phyloP scores from a whole-genome alignment of 495 filamentous ascomycete species.

The Barbatosphaeria neglecta region DNA sequence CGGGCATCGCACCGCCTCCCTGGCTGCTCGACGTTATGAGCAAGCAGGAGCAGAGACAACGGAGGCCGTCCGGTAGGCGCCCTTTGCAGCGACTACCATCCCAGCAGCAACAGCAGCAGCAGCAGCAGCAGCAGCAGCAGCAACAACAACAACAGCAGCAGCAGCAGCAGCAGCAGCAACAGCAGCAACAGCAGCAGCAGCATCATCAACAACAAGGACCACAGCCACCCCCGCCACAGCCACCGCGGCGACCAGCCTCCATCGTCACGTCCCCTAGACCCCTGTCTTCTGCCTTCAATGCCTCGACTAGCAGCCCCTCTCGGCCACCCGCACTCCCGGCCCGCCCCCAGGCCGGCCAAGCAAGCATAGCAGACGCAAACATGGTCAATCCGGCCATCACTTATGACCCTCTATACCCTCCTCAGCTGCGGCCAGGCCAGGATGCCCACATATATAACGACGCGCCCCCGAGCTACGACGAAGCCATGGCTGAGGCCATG shows the following conservation, averaged over 20 bases:
- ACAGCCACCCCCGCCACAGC: slow-evolving; percentile 3
- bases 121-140: slow-evolving; percentile 4
- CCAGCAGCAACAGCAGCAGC: slow-evolving; percentile 3
- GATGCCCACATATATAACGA: slow-evolving; percentile 43
- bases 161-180: slow-evolving; percentile 7
- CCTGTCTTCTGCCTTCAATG: no score
- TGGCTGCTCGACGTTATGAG: slow-evolving; percentile 61
- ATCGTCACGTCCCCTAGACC: no score
- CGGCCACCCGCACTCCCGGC: not conserved
- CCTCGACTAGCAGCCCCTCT: no score
- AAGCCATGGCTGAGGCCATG: slow-evolving; percentile 75
- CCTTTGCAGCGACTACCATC: not conserved
- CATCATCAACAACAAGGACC: slow-evolving; percentile 5
- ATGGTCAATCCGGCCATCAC: slow-evolving; percentile 1
- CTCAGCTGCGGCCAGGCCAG: slow-evolving; percentile 29
- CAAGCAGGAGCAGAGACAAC: slow-evolving; percentile 12
- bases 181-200: slow-evolving; percentile 10
- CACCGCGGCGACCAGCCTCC: no score
- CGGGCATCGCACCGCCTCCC: slow-evolving; percentile 76
- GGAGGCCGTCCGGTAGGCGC: slow-evolving; percentile 2
- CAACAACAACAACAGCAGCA: slow-evolving; percentile 5
- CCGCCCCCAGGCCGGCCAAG: not conserved
- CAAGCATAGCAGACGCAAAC: not conserved
- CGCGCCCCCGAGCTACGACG: slow-evolving; percentile 73
- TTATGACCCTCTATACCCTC: slow-evolving; percentile 31